Percentiles rank a stretch among this genome's conserved stretches.
These are phyloP conservation scores for Rubus parviflorus DNA, from an alignment of 306 rosid genomes.

Conservation along the genomic window DNA sequence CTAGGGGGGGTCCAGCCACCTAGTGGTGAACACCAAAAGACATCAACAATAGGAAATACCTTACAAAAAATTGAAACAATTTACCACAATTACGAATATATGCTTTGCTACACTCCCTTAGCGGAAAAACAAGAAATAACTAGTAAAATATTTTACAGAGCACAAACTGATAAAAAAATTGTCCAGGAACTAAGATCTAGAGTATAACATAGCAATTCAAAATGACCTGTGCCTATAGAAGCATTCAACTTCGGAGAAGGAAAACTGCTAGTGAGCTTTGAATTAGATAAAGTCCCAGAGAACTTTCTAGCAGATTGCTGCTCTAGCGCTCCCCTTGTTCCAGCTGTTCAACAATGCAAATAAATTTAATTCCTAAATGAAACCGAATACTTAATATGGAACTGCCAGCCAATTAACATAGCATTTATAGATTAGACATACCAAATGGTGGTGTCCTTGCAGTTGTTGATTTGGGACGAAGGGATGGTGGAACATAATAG, in stretches of 20 bases:
- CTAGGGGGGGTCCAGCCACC: neutral
- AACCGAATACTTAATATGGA: neutral
- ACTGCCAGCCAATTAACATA: neutral
- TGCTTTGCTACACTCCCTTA: neutral
- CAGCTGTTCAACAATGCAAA: constrained; percentile 42
- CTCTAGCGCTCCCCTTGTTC: constrained; percentile 52
- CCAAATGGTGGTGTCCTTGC: constrained; percentile 88
- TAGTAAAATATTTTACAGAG: neutral
- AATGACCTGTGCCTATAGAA: constrained; percentile 62
- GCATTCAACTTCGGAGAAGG: constrained; percentile 61
- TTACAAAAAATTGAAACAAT: neutral
- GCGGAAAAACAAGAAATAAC: neutral
- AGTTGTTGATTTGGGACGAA: constrained; percentile 60
- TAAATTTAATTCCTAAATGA: neutral
- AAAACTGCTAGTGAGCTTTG: constrained; percentile 52
- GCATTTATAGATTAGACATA: constrained; percentile 28
- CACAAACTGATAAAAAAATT: neutral
- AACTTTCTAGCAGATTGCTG: constrained; percentile 60
- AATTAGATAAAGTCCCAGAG: constrained; percentile 50
- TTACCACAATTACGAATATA: neutral
- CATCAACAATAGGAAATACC: neutral
- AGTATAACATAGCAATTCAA: neutral
- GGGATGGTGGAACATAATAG: constrained; percentile 89
- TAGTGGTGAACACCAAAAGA: neutral
- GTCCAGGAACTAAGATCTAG: neutral